Percentiles rank a stretch among this genome's conserved stretches.
Conservation (phyloP, 2,329 filamentous ascomycete species). For the Phyllosticta ampelicida region DNA sequence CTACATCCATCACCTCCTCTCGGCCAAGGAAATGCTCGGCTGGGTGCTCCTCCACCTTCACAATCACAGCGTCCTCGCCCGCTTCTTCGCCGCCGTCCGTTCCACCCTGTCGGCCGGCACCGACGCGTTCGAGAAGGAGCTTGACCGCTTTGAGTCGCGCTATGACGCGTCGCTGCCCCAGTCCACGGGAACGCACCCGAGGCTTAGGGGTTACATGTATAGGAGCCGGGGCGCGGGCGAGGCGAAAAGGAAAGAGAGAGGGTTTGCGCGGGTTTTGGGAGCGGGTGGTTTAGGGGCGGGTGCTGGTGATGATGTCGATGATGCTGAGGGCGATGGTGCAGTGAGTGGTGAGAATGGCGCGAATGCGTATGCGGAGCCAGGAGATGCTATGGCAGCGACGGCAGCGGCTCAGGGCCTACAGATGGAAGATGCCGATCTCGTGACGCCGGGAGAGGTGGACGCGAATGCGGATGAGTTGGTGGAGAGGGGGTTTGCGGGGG, state of each 20-base stretch:
- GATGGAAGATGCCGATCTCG: neutral
- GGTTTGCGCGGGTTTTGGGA: constrained; percentile 2
- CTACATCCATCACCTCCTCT: constrained; percentile 76
- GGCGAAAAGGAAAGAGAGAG: constrained; percentile 10
- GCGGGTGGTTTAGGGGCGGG: neutral
- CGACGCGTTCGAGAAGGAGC: constrained; percentile 45
- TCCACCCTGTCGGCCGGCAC: constrained; percentile 41
- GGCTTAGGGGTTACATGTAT: constrained; percentile 11
- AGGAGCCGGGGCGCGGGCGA: constrained; percentile 10
- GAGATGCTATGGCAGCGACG: no score
- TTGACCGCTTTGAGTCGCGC: constrained; percentile 48
- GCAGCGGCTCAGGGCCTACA: neutral
- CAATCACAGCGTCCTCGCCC: constrained; percentile 63
- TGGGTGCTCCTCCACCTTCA: constrained; percentile 91
- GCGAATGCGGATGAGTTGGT: constrained; percentile 13
- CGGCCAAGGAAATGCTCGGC: constrained; percentile 90
- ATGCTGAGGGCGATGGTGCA: no score
- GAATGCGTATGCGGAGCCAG: no score
- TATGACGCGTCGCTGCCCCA: constrained; percentile 66
- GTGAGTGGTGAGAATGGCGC: no score
- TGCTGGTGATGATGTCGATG: no score
- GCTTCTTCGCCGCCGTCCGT: constrained; percentile 65
- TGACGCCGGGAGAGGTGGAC: neutral
- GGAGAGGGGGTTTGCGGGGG: constrained; percentile 11
- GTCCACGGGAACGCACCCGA: constrained; percentile 64